Evolutionary conservation across 1,284 basidiomycete genomes (phyloP).

Genomic region (Inonotus obliquus): DNA sequence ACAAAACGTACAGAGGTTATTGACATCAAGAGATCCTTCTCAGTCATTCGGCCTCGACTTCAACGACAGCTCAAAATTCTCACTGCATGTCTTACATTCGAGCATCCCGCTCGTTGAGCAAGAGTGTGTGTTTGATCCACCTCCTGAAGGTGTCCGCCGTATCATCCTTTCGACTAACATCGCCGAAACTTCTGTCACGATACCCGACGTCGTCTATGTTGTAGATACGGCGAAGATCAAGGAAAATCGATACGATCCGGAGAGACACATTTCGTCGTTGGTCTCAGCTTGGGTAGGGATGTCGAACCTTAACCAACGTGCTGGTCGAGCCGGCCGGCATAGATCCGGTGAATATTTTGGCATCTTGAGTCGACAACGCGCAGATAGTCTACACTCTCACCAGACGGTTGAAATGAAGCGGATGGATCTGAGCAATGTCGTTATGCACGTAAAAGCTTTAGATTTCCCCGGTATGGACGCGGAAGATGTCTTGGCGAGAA

Average conservation of each 20-base stretch:
- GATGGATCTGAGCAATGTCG: slow-evolving; percentile 85
- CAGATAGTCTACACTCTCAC: slow-evolving; percentile 67
- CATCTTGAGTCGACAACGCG: slow-evolving; percentile 67
- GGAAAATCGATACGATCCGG: slow-evolving; percentile 91
- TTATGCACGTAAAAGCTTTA: slow-evolving; percentile 97
- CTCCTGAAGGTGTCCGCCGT: slow-evolving; percentile 72
- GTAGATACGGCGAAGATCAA: slow-evolving; percentile 89
- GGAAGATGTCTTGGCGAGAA: slow-evolving; percentile 80
- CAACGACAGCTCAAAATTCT: slow-evolving; percentile 53
- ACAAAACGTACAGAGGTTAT: slow-evolving; percentile 65
- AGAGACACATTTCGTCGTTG: slow-evolving; percentile 81
- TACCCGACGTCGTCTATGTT: slow-evolving; percentile 95
- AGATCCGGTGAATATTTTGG: slow-evolving; percentile 91
- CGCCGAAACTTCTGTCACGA: slow-evolving; percentile 94
- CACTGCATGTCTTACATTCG: slow-evolving; percentile 90
- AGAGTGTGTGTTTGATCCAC: slow-evolving; percentile 85
- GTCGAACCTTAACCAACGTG: slow-evolving; percentile 93
- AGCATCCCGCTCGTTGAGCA: slow-evolving; percentile 88
- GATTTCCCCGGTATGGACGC: slow-evolving; percentile 86
- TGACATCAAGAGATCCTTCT: slow-evolving; percentile 41
- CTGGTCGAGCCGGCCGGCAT: slow-evolving; percentile 92
- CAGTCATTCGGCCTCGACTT: slow-evolving; percentile 64
- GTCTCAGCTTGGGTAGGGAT: slow-evolving; percentile 89
- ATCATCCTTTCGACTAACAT: slow-evolving; percentile 95
- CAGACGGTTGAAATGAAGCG: slow-evolving; percentile 97